These are phyloP conservation scores for Ilex paraguariensis DNA, from an alignment of 305 asterid species.

Conservation along the genomic window DNA sequence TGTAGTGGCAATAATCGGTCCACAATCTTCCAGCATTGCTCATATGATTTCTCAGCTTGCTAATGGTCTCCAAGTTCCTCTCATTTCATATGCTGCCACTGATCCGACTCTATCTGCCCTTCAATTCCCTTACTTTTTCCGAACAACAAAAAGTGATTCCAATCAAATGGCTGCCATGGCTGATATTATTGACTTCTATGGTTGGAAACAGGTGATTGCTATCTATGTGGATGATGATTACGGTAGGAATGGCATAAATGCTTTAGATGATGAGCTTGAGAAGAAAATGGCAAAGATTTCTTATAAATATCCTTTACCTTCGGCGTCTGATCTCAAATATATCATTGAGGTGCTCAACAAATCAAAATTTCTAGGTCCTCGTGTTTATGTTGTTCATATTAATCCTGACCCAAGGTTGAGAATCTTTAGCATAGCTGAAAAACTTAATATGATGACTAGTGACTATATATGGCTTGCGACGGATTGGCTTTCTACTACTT, in stretches of 20 bases:
- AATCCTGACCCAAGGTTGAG: constrained; percentile 61
- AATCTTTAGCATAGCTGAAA: constrained; percentile 42
- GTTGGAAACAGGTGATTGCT: constrained; percentile 70
- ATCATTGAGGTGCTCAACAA: constrained; percentile 38
- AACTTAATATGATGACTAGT: constrained; percentile 58
- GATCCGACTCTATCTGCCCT: constrained; percentile 77
- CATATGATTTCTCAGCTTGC: constrained; percentile 59
- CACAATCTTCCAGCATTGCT: constrained; percentile 75
- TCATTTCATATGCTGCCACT: constrained; percentile 75
- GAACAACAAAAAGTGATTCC: constrained; percentile 58
- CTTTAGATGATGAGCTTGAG: constrained; percentile 55
- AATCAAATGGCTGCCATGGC: constrained; percentile 80
- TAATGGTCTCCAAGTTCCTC: constrained; percentile 72
- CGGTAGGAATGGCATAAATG: constrained; percentile 73
- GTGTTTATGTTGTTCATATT: constrained; percentile 77
- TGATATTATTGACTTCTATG: constrained; percentile 46
- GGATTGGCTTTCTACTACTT: constrained; percentile 48
- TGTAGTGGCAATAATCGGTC: constrained; percentile 75
- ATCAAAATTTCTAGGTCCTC: constrained; percentile 53
- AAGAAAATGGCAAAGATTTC: constrained; percentile 51
- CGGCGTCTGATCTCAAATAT: constrained; percentile 33
- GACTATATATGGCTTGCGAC: constrained; percentile 79
- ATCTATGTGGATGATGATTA: constrained; percentile 64
- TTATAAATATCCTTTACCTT: constrained; percentile 53
- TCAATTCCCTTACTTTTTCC: constrained; percentile 71